Conservation (phyloP, 768 basidiomycete genomes). For the Auricularia auricula-judae region DNA sequence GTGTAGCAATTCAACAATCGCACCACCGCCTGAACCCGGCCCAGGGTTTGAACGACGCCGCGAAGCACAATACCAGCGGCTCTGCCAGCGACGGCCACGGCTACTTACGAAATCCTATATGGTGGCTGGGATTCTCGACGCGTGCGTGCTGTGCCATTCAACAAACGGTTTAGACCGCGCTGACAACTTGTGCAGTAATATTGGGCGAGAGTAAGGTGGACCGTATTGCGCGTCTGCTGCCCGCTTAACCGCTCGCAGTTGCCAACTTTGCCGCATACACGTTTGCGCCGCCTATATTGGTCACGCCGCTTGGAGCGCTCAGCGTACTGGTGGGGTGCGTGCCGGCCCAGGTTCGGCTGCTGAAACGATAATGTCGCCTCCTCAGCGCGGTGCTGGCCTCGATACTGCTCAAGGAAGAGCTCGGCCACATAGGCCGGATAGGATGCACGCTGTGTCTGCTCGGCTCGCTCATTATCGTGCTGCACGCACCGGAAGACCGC, state of each 20-base stretch:
- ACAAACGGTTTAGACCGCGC: neutral
- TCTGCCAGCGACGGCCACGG: constrained; percentile 70
- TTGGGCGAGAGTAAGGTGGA: constrained; percentile 82
- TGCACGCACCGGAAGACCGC: constrained; percentile 96
- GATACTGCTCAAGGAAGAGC: constrained; percentile 82
- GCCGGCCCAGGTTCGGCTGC: neutral
- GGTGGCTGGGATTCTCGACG: constrained; percentile 94
- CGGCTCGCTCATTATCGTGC: constrained; percentile 87
- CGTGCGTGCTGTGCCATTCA: constrained; percentile 40
- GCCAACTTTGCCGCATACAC: constrained; percentile 88
- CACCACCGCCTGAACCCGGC: constrained; percentile 1
- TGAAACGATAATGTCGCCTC: constrained; percentile 7
- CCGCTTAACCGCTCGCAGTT: constrained; percentile 15
- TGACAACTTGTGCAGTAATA: constrained; percentile 49
- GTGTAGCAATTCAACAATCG: constrained; percentile 9
- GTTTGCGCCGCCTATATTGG: constrained; percentile 93
- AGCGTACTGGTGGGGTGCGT: constrained; percentile 92
- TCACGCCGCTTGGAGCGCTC: constrained; percentile 95
- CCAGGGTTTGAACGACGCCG: constrained; percentile 85
- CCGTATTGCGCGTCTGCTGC: neutral
- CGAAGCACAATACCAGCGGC: constrained; percentile 38
- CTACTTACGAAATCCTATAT: constrained; percentile 85
- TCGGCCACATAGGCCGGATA: constrained; percentile 84
- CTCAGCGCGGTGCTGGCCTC: constrained; percentile 86
- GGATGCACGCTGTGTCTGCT: constrained; percentile 77